Conservation (phyloP, 371 early-diverging fungal species). For the Coemansia sp. region DNA sequence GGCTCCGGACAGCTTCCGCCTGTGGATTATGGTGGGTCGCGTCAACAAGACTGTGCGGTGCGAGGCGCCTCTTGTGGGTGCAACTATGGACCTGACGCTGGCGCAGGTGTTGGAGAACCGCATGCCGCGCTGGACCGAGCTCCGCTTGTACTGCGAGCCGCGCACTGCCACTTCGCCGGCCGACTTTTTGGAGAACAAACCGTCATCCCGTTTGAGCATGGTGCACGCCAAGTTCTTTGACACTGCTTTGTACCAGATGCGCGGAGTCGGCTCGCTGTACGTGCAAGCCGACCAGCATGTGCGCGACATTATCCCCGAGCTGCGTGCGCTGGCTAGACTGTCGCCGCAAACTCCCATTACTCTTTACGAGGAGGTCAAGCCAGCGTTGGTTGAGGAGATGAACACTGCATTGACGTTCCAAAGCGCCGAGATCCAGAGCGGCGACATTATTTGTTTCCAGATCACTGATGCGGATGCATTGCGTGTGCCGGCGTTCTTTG, state of each 20-base stretch:
- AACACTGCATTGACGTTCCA: constrained; percentile 64
- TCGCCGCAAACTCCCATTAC: constrained; percentile 60
- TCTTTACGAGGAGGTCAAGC: constrained; percentile 91
- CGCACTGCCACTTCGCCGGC: constrained; percentile 22
- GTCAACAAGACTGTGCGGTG: constrained; percentile 85
- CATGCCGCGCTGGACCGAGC: constrained; percentile 46
- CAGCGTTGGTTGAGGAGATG: constrained; percentile 80
- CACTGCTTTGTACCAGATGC: constrained; percentile 61
- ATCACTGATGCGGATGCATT: constrained; percentile 25
- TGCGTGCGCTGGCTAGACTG: constrained; percentile 60
- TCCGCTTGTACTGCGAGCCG: constrained; percentile 64
- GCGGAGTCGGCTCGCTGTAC: constrained; percentile 67
- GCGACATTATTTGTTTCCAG: constrained; percentile 85
- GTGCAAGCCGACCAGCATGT: constrained; percentile 62
- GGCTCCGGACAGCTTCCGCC: constrained; percentile 61
- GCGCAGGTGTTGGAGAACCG: constrained; percentile 40
- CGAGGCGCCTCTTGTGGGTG: constrained; percentile 60
- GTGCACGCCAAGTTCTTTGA: constrained; percentile 88
- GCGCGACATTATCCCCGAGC: constrained; percentile 62
- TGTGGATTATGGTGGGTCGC: constrained; percentile 82
- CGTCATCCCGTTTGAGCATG: constrained; percentile 21
- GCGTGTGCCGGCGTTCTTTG: constrained; percentile 69
- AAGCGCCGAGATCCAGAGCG: constrained; percentile 81
- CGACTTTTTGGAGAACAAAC: constrained; percentile 5
- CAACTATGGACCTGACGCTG: constrained; percentile 35